A percentile compares a stretch with the other conserved stretches of the same genome.
Evolutionary conservation across 2,329 filamentous ascomycete species (phyloP).

Genomic region (Pyrenophora tritici-repentis): DNA sequence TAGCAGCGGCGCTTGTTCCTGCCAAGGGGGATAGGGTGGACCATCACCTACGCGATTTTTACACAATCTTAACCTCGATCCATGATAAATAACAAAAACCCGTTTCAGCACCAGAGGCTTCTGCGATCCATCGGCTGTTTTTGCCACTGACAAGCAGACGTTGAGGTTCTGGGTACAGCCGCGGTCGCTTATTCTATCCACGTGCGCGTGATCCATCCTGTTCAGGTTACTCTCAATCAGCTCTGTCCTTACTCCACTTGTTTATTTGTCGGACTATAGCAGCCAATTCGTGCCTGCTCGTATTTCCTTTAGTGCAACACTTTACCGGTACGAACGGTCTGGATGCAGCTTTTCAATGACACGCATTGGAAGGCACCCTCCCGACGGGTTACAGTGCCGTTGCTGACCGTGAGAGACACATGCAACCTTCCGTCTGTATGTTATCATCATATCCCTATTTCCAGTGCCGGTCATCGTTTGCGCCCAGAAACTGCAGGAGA

Average conservation of each 20-base stretch:
- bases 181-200: slow-evolving; percentile 16
- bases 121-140: slow-evolving; percentile 1
- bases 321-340: neutral
- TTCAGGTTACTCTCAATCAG: slow-evolving; percentile 2
- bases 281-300: slow-evolving; percentile 1
- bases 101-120: slow-evolving; percentile 16
- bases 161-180: neutral
- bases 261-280: neutral
- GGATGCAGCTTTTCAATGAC: neutral
- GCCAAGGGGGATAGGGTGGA: slow-evolving; percentile 7
- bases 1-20: slow-evolving; percentile 31
- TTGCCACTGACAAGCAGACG: neutral
- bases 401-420: slow-evolving; percentile 7
- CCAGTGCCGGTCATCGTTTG: slow-evolving; percentile 1
- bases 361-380: neutral
- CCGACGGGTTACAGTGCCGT: neutral
- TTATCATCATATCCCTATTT: neutral
- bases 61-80: slow-evolving; percentile 2
- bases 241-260: slow-evolving; percentile 4
- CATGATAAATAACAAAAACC: slow-evolving; percentile 9
- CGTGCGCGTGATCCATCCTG: slow-evolving; percentile 10
- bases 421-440: slow-evolving; percentile 8
- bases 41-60: slow-evolving; percentile 7
- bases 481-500: slow-evolving; percentile 4
- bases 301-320: neutral